Conservation (phyloP, 176 grass and related monocot genomes). For the Typha latifolia region DNA sequence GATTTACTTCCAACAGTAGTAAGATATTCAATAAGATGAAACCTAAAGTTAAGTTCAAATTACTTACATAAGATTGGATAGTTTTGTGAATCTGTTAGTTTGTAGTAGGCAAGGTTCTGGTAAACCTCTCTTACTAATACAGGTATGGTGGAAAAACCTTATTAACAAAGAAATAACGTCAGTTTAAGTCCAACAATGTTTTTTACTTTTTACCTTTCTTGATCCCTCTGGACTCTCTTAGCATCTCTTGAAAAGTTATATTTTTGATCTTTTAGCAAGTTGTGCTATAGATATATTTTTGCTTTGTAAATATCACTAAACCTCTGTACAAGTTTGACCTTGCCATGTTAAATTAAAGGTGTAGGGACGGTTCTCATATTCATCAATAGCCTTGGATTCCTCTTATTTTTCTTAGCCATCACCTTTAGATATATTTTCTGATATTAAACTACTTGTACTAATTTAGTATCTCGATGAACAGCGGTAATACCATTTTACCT, state of each 20-base stretch:
- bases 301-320: no score
- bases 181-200: background rate
- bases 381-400: no score
- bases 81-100: background rate
- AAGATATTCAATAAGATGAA: conserved; percentile 6
- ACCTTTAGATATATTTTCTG: no score
- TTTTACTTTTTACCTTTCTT: background rate
- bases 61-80: background rate
- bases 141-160: background rate
- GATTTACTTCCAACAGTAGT: conserved; percentile 1
- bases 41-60: background rate
- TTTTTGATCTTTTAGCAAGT: background rate
- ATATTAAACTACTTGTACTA: no score
- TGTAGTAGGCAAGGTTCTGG: background rate
- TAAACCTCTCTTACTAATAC: conserved; percentile 4
- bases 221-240: no score
- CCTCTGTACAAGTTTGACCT: no score
- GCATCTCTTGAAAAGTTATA: conserved; percentile 10
- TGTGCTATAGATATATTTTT: no score
- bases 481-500: background rate
- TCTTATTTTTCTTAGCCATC: no score
- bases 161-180: background rate
- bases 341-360: no score
- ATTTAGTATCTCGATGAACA: no score
- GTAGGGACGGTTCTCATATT: no score